These are phyloP conservation scores for Scenedesmus sp. DNA, from an alignment of 163 green algal species.

Conservation along the genomic window DNA sequence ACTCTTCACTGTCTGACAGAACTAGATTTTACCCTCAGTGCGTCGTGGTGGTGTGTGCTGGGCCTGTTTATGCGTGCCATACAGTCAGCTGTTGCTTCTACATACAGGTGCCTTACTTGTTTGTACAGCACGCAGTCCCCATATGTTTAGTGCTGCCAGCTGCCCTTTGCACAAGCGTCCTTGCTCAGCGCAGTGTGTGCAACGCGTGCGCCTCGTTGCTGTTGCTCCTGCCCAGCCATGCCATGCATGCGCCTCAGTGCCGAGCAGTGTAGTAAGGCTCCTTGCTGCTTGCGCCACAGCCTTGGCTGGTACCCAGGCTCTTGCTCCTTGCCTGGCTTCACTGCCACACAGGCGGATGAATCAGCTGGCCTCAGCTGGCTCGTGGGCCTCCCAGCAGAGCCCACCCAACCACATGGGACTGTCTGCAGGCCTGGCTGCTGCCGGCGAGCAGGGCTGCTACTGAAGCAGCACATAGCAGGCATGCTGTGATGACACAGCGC, in stretches of 20 bases:
- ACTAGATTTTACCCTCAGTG: background rate
- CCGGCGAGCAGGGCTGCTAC: slow-evolving; percentile 11
- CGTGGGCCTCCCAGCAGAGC: background rate
- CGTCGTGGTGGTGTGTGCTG: background rate
- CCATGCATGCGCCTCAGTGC: background rate
- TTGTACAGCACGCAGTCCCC: background rate
- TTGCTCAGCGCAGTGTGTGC: background rate
- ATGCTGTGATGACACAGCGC: background rate
- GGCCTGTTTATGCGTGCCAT: background rate
- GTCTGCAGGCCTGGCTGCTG: background rate
- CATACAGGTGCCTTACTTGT: background rate
- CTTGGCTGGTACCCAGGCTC: background rate
- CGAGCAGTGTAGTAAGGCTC: background rate
- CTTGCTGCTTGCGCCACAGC: background rate
- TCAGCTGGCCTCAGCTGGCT: background rate
- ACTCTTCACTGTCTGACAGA: background rate
- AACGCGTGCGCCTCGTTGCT: too few relatives aligned
- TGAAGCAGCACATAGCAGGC: background rate
- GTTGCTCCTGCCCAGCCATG: too few relatives aligned
- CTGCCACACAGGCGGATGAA: background rate
- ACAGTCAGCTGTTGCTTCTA: background rate
- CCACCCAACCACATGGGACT: slow-evolving; percentile 13
- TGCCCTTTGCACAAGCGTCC: background rate
- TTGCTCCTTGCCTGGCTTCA: background rate
- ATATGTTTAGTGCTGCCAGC: background rate